Base-by-base conservation (phyloP, 345 rosid genomes). In the Arabidopsis thaliana region DNA sequence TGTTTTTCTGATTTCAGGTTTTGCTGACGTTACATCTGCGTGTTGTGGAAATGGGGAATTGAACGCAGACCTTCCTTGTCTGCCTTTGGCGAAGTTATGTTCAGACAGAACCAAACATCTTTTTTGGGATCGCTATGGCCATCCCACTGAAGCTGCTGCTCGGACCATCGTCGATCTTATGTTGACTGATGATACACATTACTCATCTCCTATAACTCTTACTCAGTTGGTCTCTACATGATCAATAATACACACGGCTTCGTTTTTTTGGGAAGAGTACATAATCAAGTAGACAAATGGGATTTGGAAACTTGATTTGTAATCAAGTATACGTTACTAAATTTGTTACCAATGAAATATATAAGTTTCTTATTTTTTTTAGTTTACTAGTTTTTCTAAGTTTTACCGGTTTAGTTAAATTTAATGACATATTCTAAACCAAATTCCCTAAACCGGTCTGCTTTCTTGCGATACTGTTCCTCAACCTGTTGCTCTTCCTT, bases 11-110 rank as follows among this genome's bases (percentile, higher is more conserved):
- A 38, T 69, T 80, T 67, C 85, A 89, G 94, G 91, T 16, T 86
- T 88, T 66, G 45, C 23, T 1, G 91, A 91, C 73, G 84, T 82
- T 25, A 82, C 82, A 80, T 77, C 88, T 6, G 97, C 97, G 0
- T 89, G 98, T 48, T 93, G 98, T 76, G 98, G 98, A 38, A 71
- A 50, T 2, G 98, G 97, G 2, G 51, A 58, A 6, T 72, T 91
- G 59, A 91, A 75, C 28, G 92, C 97, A 0, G 51, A 62, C 1
- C 4, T 65, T 3, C 85, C 89, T 9, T 93, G 97, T 67, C 7
- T 83, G 38, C 96, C 93, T 0, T 16, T 83, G 2, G 58, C 97
- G 0, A 75, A 53, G 4, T 79, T 72, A 51, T 91, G 98, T 67
- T n/a, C 85, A 34, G 84, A 93, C 80, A 75, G 97, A 73, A 84